Evolutionary conservation across 2,329 filamentous ascomycete genomes (phyloP).

Genomic region (Trichophaea hybrida): DNA sequence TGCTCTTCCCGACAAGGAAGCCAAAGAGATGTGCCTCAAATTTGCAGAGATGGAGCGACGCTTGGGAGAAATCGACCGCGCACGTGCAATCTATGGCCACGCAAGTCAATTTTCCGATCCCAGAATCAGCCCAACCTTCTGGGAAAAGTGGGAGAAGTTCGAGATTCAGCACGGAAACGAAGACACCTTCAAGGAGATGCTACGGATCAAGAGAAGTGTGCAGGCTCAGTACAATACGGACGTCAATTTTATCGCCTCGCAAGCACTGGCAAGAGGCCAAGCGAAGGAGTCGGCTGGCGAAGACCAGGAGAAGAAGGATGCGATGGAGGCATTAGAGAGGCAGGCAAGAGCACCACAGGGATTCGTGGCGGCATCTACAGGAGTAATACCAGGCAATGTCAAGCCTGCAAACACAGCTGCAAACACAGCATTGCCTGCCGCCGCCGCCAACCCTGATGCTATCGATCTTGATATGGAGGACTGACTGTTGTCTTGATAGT

Average conservation of each 20-base stretch:
- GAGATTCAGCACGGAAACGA: constrained; percentile 98
- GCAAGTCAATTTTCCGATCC: constrained; percentile 96
- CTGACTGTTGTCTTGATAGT: constrained; percentile 5
- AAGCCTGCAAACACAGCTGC: constrained; percentile 23
- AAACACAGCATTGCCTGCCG: constrained; percentile 30
- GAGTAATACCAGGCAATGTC: constrained; percentile 46
- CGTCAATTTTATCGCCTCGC: constrained; percentile 94
- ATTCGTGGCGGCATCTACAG: constrained; percentile 77
- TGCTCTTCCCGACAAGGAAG: constrained; percentile 81
- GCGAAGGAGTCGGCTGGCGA: constrained; percentile 38
- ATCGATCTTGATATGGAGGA: constrained; percentile 69
- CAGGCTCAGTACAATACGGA: constrained; percentile 93
- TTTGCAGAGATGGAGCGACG: constrained; percentile 94
- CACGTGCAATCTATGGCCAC: constrained; percentile 88
- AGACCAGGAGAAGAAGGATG: constrained; percentile 48
- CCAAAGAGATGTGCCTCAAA: constrained; percentile 95
- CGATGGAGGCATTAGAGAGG: constrained; percentile 77
- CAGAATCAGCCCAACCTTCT: constrained; percentile 75
- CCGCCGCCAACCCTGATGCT: constrained; percentile 60
- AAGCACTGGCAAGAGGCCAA: constrained; percentile 74
- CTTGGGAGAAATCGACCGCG: constrained; percentile 84
- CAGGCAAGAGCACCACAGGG: constrained; percentile 78
- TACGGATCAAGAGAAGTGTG: constrained; percentile 91
- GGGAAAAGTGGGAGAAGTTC: constrained; percentile 93
- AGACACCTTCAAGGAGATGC: constrained; percentile 98